Conservation (phyloP, 2,329 filamentous ascomycete genomes). For the Corniculantispora saksenae region DNA sequence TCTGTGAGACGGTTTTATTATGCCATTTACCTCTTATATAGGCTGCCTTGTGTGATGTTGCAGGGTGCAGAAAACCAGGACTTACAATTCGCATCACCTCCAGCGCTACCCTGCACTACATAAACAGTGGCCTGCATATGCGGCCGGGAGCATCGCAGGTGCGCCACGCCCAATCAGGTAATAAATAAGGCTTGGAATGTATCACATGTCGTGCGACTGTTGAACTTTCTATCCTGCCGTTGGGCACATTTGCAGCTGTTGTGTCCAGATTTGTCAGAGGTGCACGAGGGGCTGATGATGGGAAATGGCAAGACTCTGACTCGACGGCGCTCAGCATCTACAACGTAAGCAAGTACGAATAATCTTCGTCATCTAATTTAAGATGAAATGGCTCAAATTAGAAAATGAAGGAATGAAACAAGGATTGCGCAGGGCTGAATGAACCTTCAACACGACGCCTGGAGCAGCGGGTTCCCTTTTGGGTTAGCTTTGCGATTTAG, state of each 20-base stretch:
- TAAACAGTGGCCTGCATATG: too few relatives aligned
- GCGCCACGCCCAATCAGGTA: too few relatives aligned
- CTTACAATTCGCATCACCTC: too few relatives aligned
- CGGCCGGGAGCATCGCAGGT: too few relatives aligned
- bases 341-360: neutral
- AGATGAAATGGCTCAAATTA: neutral
- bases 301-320: neutral
- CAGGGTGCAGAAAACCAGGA: too few relatives aligned
- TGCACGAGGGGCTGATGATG: neutral
- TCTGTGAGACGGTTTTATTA: too few relatives aligned
- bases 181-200: neutral
- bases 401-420: neutral
- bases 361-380: neutral
- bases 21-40: too few relatives aligned
- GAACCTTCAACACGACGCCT: neutral
- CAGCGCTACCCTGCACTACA: too few relatives aligned
- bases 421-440: slow-evolving; percentile 13
- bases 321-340: neutral
- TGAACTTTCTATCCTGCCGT: neutral
- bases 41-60: too few relatives aligned
- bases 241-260: neutral
- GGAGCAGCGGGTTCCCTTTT: neutral
- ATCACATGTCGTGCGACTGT: neutral
- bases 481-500: slow-evolving; percentile 20
- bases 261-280: neutral